These are phyloP conservation scores for Hymenoscyphus occultus DNA, from an alignment of 2,329 filamentous ascomycete genomes.

Conservation along the genomic window DNA sequence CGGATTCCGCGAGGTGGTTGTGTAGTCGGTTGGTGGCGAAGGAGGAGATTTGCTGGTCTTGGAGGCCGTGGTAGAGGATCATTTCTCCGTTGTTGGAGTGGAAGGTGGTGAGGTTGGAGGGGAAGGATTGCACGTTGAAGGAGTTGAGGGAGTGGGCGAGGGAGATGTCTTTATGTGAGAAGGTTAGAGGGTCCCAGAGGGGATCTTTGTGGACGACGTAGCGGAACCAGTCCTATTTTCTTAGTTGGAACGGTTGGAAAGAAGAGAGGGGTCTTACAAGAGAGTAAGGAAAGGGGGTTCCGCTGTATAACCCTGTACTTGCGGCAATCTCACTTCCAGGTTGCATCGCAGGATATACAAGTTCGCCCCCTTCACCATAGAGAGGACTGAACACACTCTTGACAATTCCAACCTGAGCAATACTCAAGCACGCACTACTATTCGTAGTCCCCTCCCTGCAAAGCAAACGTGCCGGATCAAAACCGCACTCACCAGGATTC, in stretches of 20 bases:
- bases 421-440: constrained; percentile 19
- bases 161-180: constrained; percentile 39
- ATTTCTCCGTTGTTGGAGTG: constrained; percentile 37
- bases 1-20: constrained; percentile 20
- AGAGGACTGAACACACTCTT: constrained; percentile 21
- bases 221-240: constrained; percentile 43
- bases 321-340: constrained; percentile 45
- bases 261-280: constrained; percentile 9
- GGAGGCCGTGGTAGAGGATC: constrained; percentile 42
- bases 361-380: constrained; percentile 17
- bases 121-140: constrained; percentile 30
- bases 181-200: constrained; percentile 39
- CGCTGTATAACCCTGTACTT: constrained; percentile 38
- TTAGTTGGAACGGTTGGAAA: background rate
- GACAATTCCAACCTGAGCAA: constrained; percentile 24
- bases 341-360: constrained; percentile 41
- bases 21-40: constrained; percentile 28
- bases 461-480: constrained; percentile 33
- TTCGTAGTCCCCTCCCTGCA: constrained; percentile 8
- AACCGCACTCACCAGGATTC: constrained; percentile 39
- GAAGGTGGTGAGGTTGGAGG: constrained; percentile 22
- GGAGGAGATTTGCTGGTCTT: constrained; percentile 36
- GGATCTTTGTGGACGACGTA: constrained; percentile 46
- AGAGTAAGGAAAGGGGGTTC: constrained; percentile 23
- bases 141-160: constrained; percentile 31